Conservation (phyloP, 352 stramenopile genomes). For the Pythium apleroticum region DNA sequence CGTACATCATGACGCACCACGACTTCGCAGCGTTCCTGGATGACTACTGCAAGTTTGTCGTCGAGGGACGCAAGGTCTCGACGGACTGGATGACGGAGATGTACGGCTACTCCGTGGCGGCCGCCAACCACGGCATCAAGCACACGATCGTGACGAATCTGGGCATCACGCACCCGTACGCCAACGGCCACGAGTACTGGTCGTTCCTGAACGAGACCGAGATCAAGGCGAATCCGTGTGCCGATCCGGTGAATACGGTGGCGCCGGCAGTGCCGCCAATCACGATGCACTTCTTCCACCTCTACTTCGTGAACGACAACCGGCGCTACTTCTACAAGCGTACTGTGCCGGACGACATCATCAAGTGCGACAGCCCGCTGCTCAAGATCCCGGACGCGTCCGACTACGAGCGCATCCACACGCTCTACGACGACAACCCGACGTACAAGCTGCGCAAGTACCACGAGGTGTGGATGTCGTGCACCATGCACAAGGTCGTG, state of each 20-base stretch:
- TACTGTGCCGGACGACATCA: conserved; percentile 12
- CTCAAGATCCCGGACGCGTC: conserved; percentile 17
- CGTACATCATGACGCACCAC: conserved; percentile 56
- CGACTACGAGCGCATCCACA: background rate
- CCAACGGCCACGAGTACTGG: conserved; percentile 41
- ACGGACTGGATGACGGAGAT: conserved; percentile 59
- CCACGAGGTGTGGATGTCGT: conserved; percentile 1
- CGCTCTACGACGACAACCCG: too few species aligned
- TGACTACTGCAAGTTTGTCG: conserved; percentile 53
- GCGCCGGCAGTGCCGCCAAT: conserved; percentile 37
- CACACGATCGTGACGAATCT: conserved; percentile 52
- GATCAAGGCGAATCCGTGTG: background rate
- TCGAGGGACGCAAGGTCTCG: conserved; percentile 38
- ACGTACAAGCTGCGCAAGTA: too few species aligned
- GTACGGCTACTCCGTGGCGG: conserved; percentile 50
- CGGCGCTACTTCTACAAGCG: conserved; percentile 21
- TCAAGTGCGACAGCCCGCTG: conserved; percentile 17
- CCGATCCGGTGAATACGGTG: conserved; percentile 26
- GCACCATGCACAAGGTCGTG: background rate
- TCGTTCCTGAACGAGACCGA: background rate
- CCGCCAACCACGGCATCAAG: conserved; percentile 52
- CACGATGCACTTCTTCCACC: conserved; percentile 52
- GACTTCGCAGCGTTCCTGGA: conserved; percentile 48
- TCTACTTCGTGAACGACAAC: conserved; percentile 9
- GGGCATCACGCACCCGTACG: conserved; percentile 41